Percentiles rank a stretch among this genome's conserved stretches.
Conservation (phyloP, 495 filamentous ascomycete species). For the Lophiotrema nucula region DNA sequence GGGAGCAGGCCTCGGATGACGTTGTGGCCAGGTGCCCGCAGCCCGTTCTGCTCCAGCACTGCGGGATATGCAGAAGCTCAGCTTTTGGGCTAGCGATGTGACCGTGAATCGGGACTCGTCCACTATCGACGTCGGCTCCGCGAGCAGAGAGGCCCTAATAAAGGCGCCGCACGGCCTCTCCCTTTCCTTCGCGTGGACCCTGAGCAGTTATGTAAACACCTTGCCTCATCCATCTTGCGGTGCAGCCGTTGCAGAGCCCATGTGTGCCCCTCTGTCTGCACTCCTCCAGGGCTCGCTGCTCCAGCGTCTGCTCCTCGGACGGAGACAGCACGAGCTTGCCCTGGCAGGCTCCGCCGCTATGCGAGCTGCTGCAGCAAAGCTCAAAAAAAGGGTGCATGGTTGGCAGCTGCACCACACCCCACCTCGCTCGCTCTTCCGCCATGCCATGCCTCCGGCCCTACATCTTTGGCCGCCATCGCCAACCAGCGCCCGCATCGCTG, state of each 20-base stretch:
- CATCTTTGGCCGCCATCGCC: constrained; percentile 11
- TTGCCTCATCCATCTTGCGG: background rate
- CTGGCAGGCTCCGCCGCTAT: background rate
- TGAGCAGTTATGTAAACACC: background rate
- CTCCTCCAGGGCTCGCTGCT: constrained; percentile 2
- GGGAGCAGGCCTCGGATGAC: constrained; percentile 6
- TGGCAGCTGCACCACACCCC: constrained; percentile 16
- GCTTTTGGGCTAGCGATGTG: background rate
- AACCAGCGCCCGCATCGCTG: constrained; percentile 12
- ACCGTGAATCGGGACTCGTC: constrained; percentile 1
- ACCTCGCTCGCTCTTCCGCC: constrained; percentile 10
- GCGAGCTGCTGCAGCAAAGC: constrained; percentile 14
- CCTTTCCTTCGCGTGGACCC: constrained; percentile 7
- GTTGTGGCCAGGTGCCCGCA: constrained; percentile 5
- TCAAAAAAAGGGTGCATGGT: constrained; percentile 18
- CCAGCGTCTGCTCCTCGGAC: too few species aligned
- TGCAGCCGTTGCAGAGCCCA: background rate
- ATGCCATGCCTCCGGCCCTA: constrained; percentile 7
- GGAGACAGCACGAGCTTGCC: background rate
- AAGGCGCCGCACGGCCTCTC: too few species aligned
- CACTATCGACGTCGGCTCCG: background rate
- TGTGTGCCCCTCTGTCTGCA: background rate
- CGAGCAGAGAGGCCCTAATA: too few species aligned
- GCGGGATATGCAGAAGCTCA: constrained; percentile 2
- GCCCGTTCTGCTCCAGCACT: background rate